A percentile compares a stretch with the other conserved stretches of the same genome.
These are phyloP conservation scores for Naganishia kalamii DNA, from an alignment of 768 basidiomycete genomes.

Conservation along the genomic window DNA sequence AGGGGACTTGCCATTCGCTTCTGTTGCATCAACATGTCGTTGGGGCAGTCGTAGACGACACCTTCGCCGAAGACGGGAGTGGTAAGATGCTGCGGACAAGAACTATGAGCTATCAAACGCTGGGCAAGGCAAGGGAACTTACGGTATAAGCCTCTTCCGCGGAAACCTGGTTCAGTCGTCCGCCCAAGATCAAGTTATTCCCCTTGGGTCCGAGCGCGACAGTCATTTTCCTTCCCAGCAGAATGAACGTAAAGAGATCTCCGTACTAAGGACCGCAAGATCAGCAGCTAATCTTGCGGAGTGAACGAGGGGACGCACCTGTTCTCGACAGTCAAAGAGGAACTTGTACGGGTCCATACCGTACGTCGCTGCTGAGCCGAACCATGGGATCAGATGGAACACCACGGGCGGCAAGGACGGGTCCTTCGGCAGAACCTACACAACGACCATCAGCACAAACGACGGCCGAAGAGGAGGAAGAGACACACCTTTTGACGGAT, in stretches of 20 bases:
- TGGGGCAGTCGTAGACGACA: constrained; percentile 95
- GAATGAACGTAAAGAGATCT: constrained; percentile 89
- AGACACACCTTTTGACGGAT: constrained; percentile 67
- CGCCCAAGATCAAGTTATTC: constrained; percentile 88
- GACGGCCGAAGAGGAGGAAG: neutral
- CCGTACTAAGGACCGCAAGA: constrained; percentile 62
- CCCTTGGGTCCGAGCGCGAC: constrained; percentile 86
- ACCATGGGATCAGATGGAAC: constrained; percentile 82
- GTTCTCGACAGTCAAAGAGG: constrained; percentile 60
- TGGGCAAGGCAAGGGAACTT: no score
- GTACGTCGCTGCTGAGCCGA: constrained; percentile 83
- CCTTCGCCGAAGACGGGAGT: constrained; percentile 95
- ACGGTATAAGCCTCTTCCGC: constrained; percentile 91
- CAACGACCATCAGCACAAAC: neutral
- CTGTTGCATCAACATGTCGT: constrained; percentile 96
- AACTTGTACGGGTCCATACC: constrained; percentile 90
- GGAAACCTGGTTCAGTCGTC: constrained; percentile 81
- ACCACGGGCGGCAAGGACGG: constrained; percentile 76
- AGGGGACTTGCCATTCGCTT: constrained; percentile 66
- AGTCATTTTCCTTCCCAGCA: constrained; percentile 82
- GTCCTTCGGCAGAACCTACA: constrained; percentile 62
- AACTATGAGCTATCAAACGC: no score
- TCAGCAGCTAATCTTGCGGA: neutral
- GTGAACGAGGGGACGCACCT: constrained; percentile 34
- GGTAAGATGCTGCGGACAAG: constrained; percentile 65